Conservation (phyloP, 1,139 yeast species). For the Scheffersomyces illinoinensis region DNA sequence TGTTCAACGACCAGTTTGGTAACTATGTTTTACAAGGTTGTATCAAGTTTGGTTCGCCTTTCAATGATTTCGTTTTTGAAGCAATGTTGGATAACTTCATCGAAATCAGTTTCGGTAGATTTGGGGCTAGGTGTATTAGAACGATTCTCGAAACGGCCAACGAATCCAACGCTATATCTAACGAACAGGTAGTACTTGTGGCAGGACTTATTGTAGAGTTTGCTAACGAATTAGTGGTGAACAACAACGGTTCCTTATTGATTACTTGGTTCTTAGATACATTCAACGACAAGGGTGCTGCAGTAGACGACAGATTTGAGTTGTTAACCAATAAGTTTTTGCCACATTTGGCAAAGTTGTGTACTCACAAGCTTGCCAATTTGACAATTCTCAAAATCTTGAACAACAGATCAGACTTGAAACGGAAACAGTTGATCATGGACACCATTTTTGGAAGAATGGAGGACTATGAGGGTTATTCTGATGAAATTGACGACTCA, state of each 20-base stretch:
- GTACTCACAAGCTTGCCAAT: slow-evolving; percentile 86
- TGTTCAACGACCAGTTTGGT: slow-evolving; percentile 94
- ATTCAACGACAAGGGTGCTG: slow-evolving; percentile 56
- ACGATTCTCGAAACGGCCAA: slow-evolving; percentile 80
- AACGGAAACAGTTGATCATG: slow-evolving; percentile 63
- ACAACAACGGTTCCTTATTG: slow-evolving; percentile 84
- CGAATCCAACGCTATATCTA: slow-evolving; percentile 46
- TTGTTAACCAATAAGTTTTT: slow-evolving; percentile 52
- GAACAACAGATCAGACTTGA: slow-evolving; percentile 64
- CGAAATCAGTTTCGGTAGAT: slow-evolving; percentile 84
- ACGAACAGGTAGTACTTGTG: slow-evolving; percentile 72
- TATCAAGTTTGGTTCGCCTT: slow-evolving; percentile 83
- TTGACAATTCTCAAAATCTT: slow-evolving; percentile 79
- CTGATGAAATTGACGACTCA: slow-evolving; percentile 16
- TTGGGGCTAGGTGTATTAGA: slow-evolving; percentile 93
- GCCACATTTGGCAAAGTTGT: slow-evolving; percentile 62
- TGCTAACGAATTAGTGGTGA: slow-evolving; percentile 78
- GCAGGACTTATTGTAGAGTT: slow-evolving; percentile 78
- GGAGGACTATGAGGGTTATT: slow-evolving; percentile 22
- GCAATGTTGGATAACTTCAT: slow-evolving; percentile 76
- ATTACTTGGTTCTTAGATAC: slow-evolving; percentile 96
- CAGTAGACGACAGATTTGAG: slow-evolving; percentile 31
- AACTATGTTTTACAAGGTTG: slow-evolving; percentile 96
- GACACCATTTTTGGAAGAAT: slow-evolving; percentile 62
- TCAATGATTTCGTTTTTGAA: slow-evolving; percentile 88